A percentile compares a stretch with the other conserved stretches of the same genome.
Evolutionary conservation across 1,139 yeast genomes (phyloP).

Genomic region (Barnettozyma hawaiiensis): DNA sequence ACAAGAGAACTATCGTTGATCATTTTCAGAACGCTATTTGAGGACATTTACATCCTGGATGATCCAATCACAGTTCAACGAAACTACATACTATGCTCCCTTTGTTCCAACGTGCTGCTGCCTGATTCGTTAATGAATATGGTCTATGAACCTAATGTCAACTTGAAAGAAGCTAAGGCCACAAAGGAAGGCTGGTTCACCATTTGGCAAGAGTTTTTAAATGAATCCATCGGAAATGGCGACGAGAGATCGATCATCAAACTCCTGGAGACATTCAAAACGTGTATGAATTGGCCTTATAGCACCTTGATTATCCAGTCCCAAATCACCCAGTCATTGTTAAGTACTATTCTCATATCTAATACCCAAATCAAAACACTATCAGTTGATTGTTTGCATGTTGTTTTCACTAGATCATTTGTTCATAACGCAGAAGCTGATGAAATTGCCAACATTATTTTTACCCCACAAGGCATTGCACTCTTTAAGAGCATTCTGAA

Average conservation of each 20-base stretch:
- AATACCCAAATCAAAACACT: constrained; percentile 67
- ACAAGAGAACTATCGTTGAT: constrained; percentile 73
- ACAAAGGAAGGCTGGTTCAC: constrained; percentile 82
- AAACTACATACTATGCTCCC: constrained; percentile 69
- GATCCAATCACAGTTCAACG: constrained; percentile 86
- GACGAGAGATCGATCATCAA: constrained; percentile 52
- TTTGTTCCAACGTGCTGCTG: constrained; percentile 77
- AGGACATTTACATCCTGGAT: constrained; percentile 88
- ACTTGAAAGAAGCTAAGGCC: constrained; percentile 54
- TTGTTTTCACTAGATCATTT: constrained; percentile 79
- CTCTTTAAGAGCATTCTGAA: constrained; percentile 63
- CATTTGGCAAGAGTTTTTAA: constrained; percentile 64
- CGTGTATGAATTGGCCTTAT: constrained; percentile 88
- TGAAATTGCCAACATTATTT: constrained; percentile 74
- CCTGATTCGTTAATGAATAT: constrained; percentile 59
- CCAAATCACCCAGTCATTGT: constrained; percentile 60
- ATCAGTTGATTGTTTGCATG: constrained; percentile 88
- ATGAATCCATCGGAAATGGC: constrained; percentile 41
- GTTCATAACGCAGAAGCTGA: constrained; percentile 66
- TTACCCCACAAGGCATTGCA: constrained; percentile 62
- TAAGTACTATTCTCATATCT: constrained; percentile 56
- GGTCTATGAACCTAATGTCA: constrained; percentile 68
- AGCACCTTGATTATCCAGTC: constrained; percentile 67
- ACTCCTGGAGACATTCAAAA: constrained; percentile 75
- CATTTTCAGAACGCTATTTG: constrained; percentile 80